Evolutionary conservation across 1,139 yeast species (phyloP), one percentile per base, ranked within the genome.

Genomic region (Yamadazyma aaseri): DNA sequence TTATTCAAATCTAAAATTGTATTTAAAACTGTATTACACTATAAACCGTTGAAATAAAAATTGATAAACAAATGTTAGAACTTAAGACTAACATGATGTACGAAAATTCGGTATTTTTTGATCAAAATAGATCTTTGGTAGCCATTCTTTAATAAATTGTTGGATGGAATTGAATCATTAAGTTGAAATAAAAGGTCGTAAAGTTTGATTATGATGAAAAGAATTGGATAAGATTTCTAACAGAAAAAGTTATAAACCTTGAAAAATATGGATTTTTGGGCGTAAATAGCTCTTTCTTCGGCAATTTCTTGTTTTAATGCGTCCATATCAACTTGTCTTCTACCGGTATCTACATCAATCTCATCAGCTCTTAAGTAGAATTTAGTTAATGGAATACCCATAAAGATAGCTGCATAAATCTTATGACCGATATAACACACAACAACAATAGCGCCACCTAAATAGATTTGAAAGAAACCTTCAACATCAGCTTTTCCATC

Each of bases 341-440:
- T 58, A 21, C 74, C 74, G 8, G 68, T 55, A 38, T 66, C 67
- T 17, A 68, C 53, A 46, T 69, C 71, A 36, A 68, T 65, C 38
- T 63, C 67, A 16, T 53, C 53, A 17, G 60, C 57, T 5, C 51
- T 47, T 31, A 65, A 50, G 45, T 60, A 65, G 11, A 65, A 41
- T 31, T 58, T 55, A 14, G 46, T 41, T 4, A 60, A 36, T n/a
- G 64, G 63, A 10, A 55, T 44, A 5, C 47, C 47, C 48, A 48
- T 41, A 28, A 34, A 50, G 11, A 45, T 32, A 24, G 46, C 44
- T 13, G 59, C 56, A 37, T 57, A 63, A 12, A 64, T 34, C 51
- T 65, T 65, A 46, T 64, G 69, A 5, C 57, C 60, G 3, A 59
- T 24, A 45, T 60, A 65, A 32, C 50, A 55, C 3, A 47, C 53